phyloP scores from a whole-genome alignment of 1,284 basidiomycete species.

The Termitomyces sp. region DNA sequence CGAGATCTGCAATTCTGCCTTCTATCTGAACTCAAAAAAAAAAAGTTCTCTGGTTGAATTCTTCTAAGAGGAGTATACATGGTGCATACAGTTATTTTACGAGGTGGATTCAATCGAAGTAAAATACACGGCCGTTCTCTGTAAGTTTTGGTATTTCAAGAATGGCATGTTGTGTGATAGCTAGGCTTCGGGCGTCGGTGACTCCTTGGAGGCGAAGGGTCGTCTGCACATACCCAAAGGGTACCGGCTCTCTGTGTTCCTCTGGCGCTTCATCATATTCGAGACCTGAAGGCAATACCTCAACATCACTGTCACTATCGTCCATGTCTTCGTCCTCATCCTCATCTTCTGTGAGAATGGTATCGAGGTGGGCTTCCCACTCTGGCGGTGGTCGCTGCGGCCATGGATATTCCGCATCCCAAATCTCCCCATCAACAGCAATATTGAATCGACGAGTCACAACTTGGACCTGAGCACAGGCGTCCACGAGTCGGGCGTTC shows the following conservation, averaged over 20 bases:
- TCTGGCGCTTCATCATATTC: slow-evolving; percentile 3
- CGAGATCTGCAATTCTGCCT: too few relatives aligned
- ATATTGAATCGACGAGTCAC: neutral
- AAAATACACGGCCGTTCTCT: neutral
- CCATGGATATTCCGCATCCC: slow-evolving; percentile 1
- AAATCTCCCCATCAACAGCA: neutral
- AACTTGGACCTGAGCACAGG: neutral
- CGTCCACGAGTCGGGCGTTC: neutral
- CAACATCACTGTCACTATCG: neutral
- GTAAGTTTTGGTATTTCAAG: neutral
- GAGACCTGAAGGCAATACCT: neutral
- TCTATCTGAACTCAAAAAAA: too few relatives aligned
- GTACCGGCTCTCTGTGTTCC: slow-evolving; percentile 2
- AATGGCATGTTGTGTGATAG: neutral
- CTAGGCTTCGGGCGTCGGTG: neutral
- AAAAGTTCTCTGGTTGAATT: too few relatives aligned
- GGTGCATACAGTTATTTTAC: too few relatives aligned
- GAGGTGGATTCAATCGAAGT: too few relatives aligned
- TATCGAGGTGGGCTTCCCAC: slow-evolving; percentile 2
- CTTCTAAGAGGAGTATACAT: too few relatives aligned
- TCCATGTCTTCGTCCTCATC: neutral
- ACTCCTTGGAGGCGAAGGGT: slow-evolving; percentile 1
- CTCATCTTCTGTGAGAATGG: neutral
- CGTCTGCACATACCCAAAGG: slow-evolving; percentile 9
- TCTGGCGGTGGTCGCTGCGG: neutral